Conservation (phyloP, 345 rosid species). For the Abelmoschus esculentus region DNA sequence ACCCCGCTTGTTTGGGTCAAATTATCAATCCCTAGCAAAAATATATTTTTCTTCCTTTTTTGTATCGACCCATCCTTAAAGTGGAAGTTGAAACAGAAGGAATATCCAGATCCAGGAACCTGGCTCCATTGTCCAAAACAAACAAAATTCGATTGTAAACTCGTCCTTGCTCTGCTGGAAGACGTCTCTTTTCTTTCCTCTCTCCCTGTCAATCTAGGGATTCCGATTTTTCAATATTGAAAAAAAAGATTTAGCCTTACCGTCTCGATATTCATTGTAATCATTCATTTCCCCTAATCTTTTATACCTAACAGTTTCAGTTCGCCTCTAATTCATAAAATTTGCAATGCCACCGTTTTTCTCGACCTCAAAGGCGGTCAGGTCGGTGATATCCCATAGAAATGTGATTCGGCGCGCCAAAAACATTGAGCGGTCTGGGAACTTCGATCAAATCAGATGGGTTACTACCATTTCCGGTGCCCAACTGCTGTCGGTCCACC, state of each 20-base stretch:
- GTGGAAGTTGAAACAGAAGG: not conserved
- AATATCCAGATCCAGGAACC: not conserved
- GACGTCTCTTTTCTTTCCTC: not conserved
- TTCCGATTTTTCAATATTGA: not conserved
- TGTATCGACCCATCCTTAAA: not conserved
- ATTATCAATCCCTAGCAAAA: no score
- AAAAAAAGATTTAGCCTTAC: not conserved
- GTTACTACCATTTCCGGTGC: slow-evolving; percentile 35
- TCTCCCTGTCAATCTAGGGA: slow-evolving; percentile 1
- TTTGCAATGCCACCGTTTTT: slow-evolving; percentile 55
- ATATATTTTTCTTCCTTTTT: no score
- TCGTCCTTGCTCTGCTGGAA: not conserved
- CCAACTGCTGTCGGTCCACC: slow-evolving; percentile 17
- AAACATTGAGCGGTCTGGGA: slow-evolving; percentile 10
- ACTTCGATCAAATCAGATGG: slow-evolving; percentile 30
- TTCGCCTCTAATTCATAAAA: not conserved
- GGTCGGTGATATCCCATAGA: slow-evolving; percentile 31
- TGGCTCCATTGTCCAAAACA: not conserved
- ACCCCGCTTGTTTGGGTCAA: no score
- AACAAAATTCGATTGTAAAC: not conserved
- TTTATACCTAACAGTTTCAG: not conserved
- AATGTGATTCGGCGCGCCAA: slow-evolving; percentile 23
- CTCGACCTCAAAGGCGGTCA: slow-evolving; percentile 38
- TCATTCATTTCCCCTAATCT: not conserved
- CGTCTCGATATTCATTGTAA: not conserved